Base-by-base conservation (phyloP, 768 basidiomycete species). In the Saitozyma podzolica region DNA sequence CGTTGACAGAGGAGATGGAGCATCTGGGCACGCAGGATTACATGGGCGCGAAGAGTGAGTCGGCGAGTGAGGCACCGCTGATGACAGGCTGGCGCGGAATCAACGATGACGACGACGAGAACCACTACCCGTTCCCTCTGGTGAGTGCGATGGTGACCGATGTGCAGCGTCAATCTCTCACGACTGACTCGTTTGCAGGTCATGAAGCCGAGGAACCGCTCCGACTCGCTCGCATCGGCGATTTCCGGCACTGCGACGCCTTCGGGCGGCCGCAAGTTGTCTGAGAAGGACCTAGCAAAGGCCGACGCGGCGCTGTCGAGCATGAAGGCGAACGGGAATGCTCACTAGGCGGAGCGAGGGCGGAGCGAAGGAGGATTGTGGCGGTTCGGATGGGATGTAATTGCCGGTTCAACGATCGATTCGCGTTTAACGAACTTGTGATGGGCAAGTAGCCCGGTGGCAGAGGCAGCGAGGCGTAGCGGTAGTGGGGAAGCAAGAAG, bases 251-350 rank as follows among this genome's bases (percentile, higher is more conserved):
- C 86, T 3, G 75, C 76, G 59, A 93, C 90, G 75, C 96, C 95
- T 8, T 91, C 92, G 0, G 94, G 91, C 1, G 90, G 89, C 72
- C 86, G 86, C 72, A 92, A 87, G 66, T 80, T 96, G 58, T 92
- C 88, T 75, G 95, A 97, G 80, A 83, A 87, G 56, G 95, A 98
- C 78, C 80, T 98, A 69, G 84, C 84, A 74, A 85, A 85, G 80
- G 95, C 94, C 4, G 93, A 98, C 69, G 90, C 88, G 9, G 93
- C 91, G 2, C 84, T 98, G 55, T 80, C 74, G 67, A 64, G 65
- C 58, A 74, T 72, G 50, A 51, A 68, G 50, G 57, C 55, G 8
- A 78, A 78, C 55, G 73, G 74, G 6, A 63, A 70, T 48, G 59
- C 59, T 2, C 65, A 71, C 56, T 69, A 63, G 61, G 62, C 20